phyloP scores from a whole-genome alignment of 805 yeast genomes.

The Babjeviella inositovora region DNA sequence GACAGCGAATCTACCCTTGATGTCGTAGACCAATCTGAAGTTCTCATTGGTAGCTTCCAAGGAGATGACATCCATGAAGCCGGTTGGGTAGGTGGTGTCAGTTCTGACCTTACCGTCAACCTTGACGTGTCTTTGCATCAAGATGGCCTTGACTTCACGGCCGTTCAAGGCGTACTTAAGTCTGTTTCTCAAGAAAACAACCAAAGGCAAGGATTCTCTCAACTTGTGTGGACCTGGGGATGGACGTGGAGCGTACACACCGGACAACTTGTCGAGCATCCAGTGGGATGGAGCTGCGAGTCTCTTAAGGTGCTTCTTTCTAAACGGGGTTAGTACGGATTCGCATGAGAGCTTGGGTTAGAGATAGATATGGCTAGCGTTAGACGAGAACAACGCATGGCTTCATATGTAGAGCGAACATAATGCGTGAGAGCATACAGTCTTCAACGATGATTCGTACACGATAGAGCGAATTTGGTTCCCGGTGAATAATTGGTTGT shows the following conservation, averaged over 20 bases:
- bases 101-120: conserved; percentile 99
- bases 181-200: conserved; percentile 96
- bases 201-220: conserved; percentile 94
- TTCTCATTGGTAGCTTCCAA: conserved; percentile 97
- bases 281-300: conserved; percentile 99
- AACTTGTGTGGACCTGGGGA: conserved; percentile 99
- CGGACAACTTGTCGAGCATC: conserved; percentile 99
- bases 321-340: conserved; percentile 10
- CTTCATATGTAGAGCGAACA: too few species aligned
- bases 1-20: conserved; percentile 98
- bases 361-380: too few species aligned
- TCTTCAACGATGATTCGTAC: too few species aligned
- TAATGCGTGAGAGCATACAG: too few species aligned
- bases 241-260: conserved; percentile 99
- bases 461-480: too few species aligned
- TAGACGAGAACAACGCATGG: too few species aligned
- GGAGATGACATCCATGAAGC: conserved; percentile 98
- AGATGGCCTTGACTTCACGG: conserved; percentile 95
- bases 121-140: conserved; percentile 96
- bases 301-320: conserved; percentile 98
- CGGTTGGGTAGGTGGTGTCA: conserved; percentile 97
- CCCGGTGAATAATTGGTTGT: too few species aligned
- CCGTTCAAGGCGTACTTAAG: conserved; percentile 98
- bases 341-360: not conserved
- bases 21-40: conserved; percentile 97